Evolutionary conservation across 2,329 filamentous ascomycete genomes (phyloP).

Genomic region (Decorospora gaudefroyi): DNA sequence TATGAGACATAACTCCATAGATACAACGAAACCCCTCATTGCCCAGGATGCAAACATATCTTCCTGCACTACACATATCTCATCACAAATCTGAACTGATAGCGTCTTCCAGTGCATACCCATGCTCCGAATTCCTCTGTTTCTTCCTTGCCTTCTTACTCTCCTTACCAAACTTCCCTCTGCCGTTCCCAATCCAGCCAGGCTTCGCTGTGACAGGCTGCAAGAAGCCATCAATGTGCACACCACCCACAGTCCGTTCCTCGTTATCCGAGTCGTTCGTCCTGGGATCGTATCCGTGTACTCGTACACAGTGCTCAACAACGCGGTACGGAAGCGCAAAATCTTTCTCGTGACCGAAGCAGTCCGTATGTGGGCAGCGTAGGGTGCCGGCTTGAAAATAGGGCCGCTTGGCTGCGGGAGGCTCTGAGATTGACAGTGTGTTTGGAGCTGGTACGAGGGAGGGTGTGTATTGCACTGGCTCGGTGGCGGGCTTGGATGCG

Average conservation of each 20-base stretch:
- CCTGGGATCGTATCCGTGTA: constrained; percentile 52
- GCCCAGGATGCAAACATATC: too few relatives aligned
- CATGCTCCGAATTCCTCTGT: not conserved
- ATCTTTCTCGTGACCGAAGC: constrained; percentile 32
- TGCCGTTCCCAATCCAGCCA: constrained; percentile 34
- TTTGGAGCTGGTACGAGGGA: constrained; percentile 29
- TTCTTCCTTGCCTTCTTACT: constrained; percentile 23
- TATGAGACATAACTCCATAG: too few relatives aligned
- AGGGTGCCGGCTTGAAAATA: constrained; percentile 35
- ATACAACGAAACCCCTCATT: too few relatives aligned
- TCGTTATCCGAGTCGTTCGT: constrained; percentile 54
- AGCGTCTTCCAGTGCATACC: constrained; percentile 3
- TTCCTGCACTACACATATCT: too few relatives aligned
- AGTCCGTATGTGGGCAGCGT: constrained; percentile 43
- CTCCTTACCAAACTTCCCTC: constrained; percentile 24
- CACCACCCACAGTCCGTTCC: constrained; percentile 58
- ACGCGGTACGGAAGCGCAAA: constrained; percentile 35
- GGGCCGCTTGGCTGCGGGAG: constrained; percentile 25
- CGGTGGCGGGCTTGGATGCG: constrained; percentile 24
- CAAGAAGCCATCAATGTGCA: constrained; percentile 72
- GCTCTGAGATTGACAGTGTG: not conserved
- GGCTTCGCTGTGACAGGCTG: constrained; percentile 54
- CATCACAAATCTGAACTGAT: not conserved
- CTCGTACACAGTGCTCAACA: constrained; percentile 53
- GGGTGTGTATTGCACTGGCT: constrained; percentile 46